phyloP scores from a whole-genome alignment of 768 basidiomycete species.

The Pleurotus djamor region DNA sequence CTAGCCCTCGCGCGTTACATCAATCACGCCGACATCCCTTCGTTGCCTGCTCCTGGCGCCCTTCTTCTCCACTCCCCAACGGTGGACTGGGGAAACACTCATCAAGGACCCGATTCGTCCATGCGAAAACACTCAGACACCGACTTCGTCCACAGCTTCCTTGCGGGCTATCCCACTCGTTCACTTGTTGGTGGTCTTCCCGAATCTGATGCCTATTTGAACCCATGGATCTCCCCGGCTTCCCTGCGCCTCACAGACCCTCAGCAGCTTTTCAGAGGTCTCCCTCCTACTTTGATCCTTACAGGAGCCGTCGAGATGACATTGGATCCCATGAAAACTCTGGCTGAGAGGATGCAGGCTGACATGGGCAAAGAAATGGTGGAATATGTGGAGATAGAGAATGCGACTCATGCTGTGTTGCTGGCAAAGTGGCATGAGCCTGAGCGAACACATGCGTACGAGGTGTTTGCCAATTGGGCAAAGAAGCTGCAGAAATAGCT shows the following conservation, averaged over 20 bases:
- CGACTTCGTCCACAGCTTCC: conserved; percentile 18
- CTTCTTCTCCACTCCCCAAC: conserved; percentile 31
- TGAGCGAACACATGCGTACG: conserved; percentile 15
- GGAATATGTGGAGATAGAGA: conserved; percentile 9
- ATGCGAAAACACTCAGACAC: conserved; percentile 14
- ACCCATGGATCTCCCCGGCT: conserved; percentile 32
- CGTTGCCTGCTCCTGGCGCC: conserved; percentile 17
- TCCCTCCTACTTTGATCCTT: conserved; percentile 31
- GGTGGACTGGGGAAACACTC: conserved; percentile 23
- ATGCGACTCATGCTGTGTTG: conserved; percentile 21
- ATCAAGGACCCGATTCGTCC: conserved; percentile 13
- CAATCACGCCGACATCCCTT: neutral
- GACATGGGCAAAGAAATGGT: conserved; percentile 22
- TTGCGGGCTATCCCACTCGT: conserved; percentile 14
- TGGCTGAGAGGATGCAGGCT: conserved; percentile 22
- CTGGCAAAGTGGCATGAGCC: conserved; percentile 19
- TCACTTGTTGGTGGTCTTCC: conserved; percentile 24
- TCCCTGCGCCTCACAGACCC: conserved; percentile 15
- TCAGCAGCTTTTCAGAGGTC: conserved; percentile 18
- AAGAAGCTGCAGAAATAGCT: neutral
- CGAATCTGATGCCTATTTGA: conserved; percentile 20
- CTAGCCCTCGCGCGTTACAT: conserved; percentile 36
- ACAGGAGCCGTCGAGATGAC: conserved; percentile 30
- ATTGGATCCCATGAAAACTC: conserved; percentile 23
- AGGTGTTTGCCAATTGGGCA: conserved; percentile 1